Base-by-base conservation (phyloP, 345 rosid species). In the Eutrema yunnanense region DNA sequence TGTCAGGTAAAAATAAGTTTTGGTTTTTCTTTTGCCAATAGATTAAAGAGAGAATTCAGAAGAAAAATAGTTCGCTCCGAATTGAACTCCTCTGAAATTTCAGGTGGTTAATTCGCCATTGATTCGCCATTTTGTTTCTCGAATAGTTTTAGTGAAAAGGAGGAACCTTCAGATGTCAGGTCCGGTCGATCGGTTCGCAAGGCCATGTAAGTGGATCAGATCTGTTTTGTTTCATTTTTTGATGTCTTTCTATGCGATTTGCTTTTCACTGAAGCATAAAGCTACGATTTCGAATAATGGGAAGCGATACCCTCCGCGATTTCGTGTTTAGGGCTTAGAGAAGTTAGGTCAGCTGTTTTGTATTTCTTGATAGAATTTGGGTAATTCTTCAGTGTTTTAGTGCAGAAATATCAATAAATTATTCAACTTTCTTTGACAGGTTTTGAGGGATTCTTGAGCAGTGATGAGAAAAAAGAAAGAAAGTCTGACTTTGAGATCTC, bases 401-500 rank as follows among this genome's bases (percentile, higher is more conserved):
- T 44, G 56, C 19, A 29, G 12, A 44, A 4, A 41, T 14, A 16
- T 37, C 4, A 51, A 4, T 9, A 9, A 5, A 6, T 14, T 14
- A 5, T 37, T 6, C 3, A 3, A 1, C 2, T 19, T 8, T 0
- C 19, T 26, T 51, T 34, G 27, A 75, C 77, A 96, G 99, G 99
- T 78, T 96, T 96, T 81, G 99, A 96, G 78, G 99, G 99, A 29
- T 77, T 83, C 52, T 84, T 87, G 2, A 89, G 98, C 19, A 86
- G 91, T 72, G 99, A 96, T 66, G 99, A 92, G 80, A 92, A 85
- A 81, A 87, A 87, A 57, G 97, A 96, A 71, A 87, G 99, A 75
- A 92, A 81, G 70, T 92, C 97, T 10, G 99, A 96, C 78, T 96
- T 96, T 66, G 99, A 96, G 80, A 90, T 83, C 82, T 96, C 99